Evolutionary conservation across 805 yeast species (phyloP).

Genomic region (Novakomyces olei): DNA sequence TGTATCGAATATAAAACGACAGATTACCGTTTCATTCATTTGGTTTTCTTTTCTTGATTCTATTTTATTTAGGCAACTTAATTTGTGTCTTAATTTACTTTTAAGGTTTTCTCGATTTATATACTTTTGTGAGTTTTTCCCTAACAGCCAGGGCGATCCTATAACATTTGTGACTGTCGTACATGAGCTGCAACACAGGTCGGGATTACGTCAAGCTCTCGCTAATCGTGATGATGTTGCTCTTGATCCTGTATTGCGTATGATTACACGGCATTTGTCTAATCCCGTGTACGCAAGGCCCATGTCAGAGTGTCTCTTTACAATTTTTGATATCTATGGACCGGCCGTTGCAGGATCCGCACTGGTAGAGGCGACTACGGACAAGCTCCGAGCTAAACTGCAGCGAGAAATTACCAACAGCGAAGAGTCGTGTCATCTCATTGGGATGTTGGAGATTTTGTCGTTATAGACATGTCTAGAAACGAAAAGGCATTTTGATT

Average conservation of each 20-base stretch:
- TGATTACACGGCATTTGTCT: slow-evolving; percentile 56
- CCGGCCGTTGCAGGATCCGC: slow-evolving; percentile 35
- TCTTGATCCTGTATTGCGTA: slow-evolving; percentile 63
- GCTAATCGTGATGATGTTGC: slow-evolving; percentile 66
- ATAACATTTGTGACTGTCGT: slow-evolving; percentile 61
- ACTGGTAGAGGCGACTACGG: slow-evolving; percentile 50
- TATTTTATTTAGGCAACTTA: too few relatives aligned
- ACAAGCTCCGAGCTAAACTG: slow-evolving; percentile 32
- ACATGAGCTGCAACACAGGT: slow-evolving; percentile 68
- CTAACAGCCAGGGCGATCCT: slow-evolving; percentile 59
- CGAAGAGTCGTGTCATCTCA: slow-evolving; percentile 67
- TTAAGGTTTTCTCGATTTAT: too few relatives aligned
- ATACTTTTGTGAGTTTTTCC: too few relatives aligned
- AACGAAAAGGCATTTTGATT: too few relatives aligned
- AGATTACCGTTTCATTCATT: too few relatives aligned
- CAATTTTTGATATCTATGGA: slow-evolving; percentile 44
- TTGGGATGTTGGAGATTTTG: slow-evolving; percentile 75
- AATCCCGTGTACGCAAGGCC: slow-evolving; percentile 52
- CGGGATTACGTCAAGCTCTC: slow-evolving; percentile 66
- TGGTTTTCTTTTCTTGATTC: too few relatives aligned
- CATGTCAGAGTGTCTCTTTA: slow-evolving; percentile 45
- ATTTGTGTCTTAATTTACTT: too few relatives aligned
- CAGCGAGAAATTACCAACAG: slow-evolving; percentile 53
- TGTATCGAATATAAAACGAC: too few relatives aligned
- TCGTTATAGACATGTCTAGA: too few relatives aligned